phyloP scores from a whole-genome alignment of 2,329 filamentous ascomycete genomes.

The Rhynchosporium graminicola region DNA sequence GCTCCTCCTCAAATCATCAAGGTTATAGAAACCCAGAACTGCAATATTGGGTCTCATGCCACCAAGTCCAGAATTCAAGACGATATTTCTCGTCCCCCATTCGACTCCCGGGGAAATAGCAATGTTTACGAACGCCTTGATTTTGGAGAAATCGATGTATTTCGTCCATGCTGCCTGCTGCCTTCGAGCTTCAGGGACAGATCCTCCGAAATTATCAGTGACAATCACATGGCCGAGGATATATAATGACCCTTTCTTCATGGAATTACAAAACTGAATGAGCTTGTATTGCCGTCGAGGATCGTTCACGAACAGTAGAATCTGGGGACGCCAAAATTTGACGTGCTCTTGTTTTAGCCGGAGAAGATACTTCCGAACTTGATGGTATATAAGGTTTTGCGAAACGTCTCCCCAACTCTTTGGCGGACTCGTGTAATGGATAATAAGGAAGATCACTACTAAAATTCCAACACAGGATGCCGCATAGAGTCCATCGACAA shows the following conservation, averaged over 20 bases:
- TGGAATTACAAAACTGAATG: constrained; percentile 87
- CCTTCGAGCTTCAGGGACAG: constrained; percentile 77
- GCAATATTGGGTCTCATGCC: constrained; percentile 91
- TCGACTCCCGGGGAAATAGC: constrained; percentile 79
- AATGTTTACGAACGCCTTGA: constrained; percentile 88
- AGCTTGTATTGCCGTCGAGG: constrained; percentile 79
- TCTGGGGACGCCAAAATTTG: constrained; percentile 91
- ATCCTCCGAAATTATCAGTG: constrained; percentile 75
- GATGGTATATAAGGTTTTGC: constrained; percentile 84
- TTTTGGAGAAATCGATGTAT: constrained; percentile 81
- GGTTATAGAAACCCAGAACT: constrained; percentile 76
- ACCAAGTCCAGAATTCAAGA: constrained; percentile 77
- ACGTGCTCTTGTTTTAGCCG: constrained; percentile 85
- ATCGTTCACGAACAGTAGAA: constrained; percentile 80
- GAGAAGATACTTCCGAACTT: constrained; percentile 84
- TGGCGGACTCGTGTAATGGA: constrained; percentile 82
- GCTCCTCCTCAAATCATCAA: constrained; percentile 71
- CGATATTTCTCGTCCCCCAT: constrained; percentile 83
- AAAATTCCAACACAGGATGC: constrained; percentile 72
- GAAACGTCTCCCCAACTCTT: constrained; percentile 91
- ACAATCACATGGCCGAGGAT: constrained; percentile 85
- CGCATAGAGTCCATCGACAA: constrained; percentile 72
- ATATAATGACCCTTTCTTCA: constrained; percentile 86
- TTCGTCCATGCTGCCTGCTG: constrained; percentile 80
- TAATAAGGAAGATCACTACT: constrained; percentile 76